A percentile compares a stretch with the other conserved stretches of the same genome.
phyloP scores from a whole-genome alignment of 2,329 filamentous ascomycete genomes.

The Magnaporthales sp. region DNA sequence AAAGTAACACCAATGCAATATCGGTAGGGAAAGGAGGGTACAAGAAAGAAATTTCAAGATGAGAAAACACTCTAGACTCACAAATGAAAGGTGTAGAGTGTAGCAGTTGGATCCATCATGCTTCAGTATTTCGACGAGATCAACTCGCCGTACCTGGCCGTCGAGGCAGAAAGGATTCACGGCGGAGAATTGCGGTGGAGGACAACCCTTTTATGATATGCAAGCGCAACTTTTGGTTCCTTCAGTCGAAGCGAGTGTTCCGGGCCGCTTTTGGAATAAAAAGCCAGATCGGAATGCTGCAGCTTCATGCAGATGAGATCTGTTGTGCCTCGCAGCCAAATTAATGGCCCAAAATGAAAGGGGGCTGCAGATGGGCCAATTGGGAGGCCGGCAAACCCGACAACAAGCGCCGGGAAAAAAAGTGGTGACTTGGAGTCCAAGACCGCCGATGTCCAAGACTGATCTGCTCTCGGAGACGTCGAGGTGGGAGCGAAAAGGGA shows the following conservation, averaged over 20 bases:
- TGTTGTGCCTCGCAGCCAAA: slow-evolving; percentile 8
- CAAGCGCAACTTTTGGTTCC: background rate
- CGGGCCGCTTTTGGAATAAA: background rate
- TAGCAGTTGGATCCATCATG: slow-evolving; percentile 51
- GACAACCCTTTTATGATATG: background rate
- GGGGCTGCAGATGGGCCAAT: background rate
- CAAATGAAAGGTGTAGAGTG: slow-evolving; percentile 62
- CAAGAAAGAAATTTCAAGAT: background rate
- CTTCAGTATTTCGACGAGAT: slow-evolving; percentile 9
- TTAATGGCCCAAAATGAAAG: slow-evolving; percentile 3
- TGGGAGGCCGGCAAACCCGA: background rate
- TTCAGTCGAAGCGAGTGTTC: background rate
- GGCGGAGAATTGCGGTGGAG: background rate
- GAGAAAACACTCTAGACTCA: slow-evolving; percentile 33
- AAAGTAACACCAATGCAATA: background rate
- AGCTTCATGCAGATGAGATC: background rate
- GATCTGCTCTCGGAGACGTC: background rate
- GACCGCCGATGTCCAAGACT: background rate
- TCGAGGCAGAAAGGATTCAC: background rate
- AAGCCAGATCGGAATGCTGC: background rate
- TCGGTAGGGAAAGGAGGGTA: background rate
- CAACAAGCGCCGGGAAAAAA: background rate
- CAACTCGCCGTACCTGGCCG: slow-evolving; percentile 14
- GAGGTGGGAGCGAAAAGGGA: background rate
- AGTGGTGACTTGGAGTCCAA: background rate